Conservation (phyloP, 345 rosid genomes). For the Isatis tinctoria region DNA sequence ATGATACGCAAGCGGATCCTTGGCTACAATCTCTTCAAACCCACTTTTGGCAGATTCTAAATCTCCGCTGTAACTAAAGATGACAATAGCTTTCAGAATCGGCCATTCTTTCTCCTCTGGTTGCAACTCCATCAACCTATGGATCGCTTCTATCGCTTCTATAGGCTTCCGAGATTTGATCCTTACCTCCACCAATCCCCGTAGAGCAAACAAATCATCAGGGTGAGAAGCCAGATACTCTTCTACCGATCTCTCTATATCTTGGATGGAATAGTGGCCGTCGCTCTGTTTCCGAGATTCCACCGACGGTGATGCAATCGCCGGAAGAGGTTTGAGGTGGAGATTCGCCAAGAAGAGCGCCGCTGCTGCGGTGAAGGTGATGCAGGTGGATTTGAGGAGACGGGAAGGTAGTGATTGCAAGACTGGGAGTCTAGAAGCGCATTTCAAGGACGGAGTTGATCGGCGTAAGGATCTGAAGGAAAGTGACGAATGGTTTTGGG, state of each 20-base stretch:
- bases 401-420: slow-evolving; percentile 28
- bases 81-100: too few relatives aligned
- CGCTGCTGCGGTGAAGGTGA: slow-evolving; percentile 62
- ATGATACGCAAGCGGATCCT: too few relatives aligned
- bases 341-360: slow-evolving; percentile 49
- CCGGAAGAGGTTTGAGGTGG: slow-evolving; percentile 32
- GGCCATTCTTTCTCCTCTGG: too few relatives aligned
- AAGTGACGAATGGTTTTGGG: too few relatives aligned
- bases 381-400: slow-evolving; percentile 45
- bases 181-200: slow-evolving; percentile 64
- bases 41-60: too few relatives aligned
- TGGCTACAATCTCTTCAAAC: too few relatives aligned
- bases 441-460: too few relatives aligned
- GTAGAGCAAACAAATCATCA: slow-evolving; percentile 43
- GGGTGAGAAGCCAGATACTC: slow-evolving; percentile 42
- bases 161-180: slow-evolving; percentile 54
- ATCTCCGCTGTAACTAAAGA: too few relatives aligned
- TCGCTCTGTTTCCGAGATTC: slow-evolving; percentile 28
- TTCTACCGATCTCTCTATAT: slow-evolving; percentile 47
- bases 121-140: slow-evolving; percentile 61
- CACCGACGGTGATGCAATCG: slow-evolving; percentile 47
- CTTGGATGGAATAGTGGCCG: slow-evolving; percentile 31
- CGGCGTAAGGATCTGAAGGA: too few relatives aligned
- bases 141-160: slow-evolving; percentile 53
- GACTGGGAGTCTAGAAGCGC: too few relatives aligned